Base-by-base conservation (phyloP, 1,284 basidiomycete genomes). In the Hymenochaete sp. region DNA sequence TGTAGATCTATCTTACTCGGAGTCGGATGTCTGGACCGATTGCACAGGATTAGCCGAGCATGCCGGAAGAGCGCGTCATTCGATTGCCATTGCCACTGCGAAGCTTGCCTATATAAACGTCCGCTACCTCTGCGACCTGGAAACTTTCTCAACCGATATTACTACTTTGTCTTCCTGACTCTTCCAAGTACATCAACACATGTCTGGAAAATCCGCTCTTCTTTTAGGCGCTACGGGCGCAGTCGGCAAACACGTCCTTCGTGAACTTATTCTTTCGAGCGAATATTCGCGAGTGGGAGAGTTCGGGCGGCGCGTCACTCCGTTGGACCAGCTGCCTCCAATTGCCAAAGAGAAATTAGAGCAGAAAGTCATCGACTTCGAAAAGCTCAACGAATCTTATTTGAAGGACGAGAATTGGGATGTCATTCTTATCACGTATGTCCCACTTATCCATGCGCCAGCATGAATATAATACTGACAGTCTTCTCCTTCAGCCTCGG, bases 351-450 rank as follows among this genome's bases (percentile, higher is more conserved):
- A 28, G 11, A 55, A 56, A 42, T 56, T 61, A 31, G 45, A 75
- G 52, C 81, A 85, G 61, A 71, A 72, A 53, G 59, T 62, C 1
- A 67, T 87, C 47, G 73, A 85, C 56, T 85, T 80, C 55, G 82
- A 85, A 55, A 75, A 77, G 42, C 53, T 83, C 3, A 68, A 69
- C 13, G 65, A 67, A 31, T 65, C 68, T 0, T 72, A 68, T 21
- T 51, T 83, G 51, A 66, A 63, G 28, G 67, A 72, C 0, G 73
- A 68, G 3, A 70, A 73, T 33, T 82, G 78, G 75, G 81, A 86
- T 58, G 75, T 79, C n/a, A 75, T 87, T 0, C 77, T 75, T 49
- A 58, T 64, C 37, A 55, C 61, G 40, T 56, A 47, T 19, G 53
- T 44, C 42, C 14, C 24, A 35, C 21, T 35, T 35, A 7, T 28